Percentiles rank a stretch among this genome's conserved stretches.
Evolutionary conservation across 2,329 filamentous ascomycete species (phyloP).

Genomic region (Xylaria sp.): DNA sequence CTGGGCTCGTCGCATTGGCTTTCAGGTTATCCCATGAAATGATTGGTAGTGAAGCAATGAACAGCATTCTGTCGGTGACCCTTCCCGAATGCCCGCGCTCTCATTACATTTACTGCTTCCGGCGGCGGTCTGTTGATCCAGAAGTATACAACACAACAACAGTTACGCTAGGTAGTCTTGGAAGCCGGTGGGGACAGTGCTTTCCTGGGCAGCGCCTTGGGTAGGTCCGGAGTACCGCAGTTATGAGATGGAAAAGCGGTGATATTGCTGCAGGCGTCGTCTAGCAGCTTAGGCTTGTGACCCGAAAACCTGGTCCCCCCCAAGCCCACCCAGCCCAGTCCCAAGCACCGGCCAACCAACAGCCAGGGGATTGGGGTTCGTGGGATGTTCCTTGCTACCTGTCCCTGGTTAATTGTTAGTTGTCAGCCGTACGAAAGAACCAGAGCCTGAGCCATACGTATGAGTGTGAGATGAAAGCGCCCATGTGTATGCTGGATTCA

Average conservation of each 20-base stretch:
- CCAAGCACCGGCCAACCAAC: no score
- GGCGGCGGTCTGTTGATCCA: background rate
- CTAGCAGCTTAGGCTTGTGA: conserved; percentile 22
- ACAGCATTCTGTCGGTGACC: conserved; percentile 18
- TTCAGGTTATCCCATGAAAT: background rate
- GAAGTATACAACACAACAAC: background rate
- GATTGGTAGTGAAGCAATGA: conserved; percentile 20
- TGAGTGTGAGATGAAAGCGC: background rate
- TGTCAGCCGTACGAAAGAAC: background rate
- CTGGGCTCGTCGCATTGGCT: conserved; percentile 21
- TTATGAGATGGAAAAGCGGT: conserved; percentile 17
- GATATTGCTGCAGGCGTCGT: conserved; percentile 34
- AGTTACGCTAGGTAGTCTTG: background rate
- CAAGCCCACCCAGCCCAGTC: background rate
- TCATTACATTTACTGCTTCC: conserved; percentile 12
- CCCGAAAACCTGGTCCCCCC: conserved; percentile 19
- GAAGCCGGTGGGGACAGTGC: background rate
- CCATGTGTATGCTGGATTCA: background rate
- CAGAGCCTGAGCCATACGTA: background rate
- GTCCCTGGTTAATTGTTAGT: background rate
- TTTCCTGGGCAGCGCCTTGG: background rate
- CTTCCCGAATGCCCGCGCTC: conserved; percentile 22
- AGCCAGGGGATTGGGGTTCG: no score
- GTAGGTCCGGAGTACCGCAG: background rate
- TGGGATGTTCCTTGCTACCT: background rate